Base-by-base conservation (phyloP, 345 rosid species). In the Salix arbutifolia region DNA sequence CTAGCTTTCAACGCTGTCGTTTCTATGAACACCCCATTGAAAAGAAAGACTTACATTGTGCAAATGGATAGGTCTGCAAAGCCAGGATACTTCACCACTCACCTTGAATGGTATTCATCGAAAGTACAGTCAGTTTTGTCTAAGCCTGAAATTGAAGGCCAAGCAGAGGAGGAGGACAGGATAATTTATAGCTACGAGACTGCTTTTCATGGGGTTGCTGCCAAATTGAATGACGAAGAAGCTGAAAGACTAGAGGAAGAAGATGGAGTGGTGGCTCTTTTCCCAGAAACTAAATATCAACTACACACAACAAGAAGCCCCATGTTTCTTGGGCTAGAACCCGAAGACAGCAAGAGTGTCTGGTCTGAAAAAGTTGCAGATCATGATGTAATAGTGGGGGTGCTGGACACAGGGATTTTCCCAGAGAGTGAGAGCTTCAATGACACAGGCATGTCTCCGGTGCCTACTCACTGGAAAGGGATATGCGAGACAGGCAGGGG, bases 31-130 rank as follows among this genome's bases (percentile, higher is more conserved):
- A 53, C 76, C 42, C 28, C 78, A 46, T 56, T 73, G 19, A 35
- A 72, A 30, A 92, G 83, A 87, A 89, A 84, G 74, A 92, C 95
- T 77, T 94, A 87, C 78, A 85, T 94, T 21, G 82, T 94, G 73
- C 99, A 94, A 25, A 92, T 94, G 97, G 97, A 94, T 70, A 94
- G 82, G 81, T 82, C 88, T 35, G 91, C 94, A 16, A 92, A 82
- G 95, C 99, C 99, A 13, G 83, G 48, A 31, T 78, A 91, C 38
- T 88, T 86, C 80, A 76, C 88, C 44, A 42, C 42, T 53, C 94
- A 90, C 78, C 82, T 86, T 3, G 85, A 94, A 40, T 94, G 98
- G 98, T 94, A 91, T 86, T 80, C 91, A 16, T 90, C 94, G 2
- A 91, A 84, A 76, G 75, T 94, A 42, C 71, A 84, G 70, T 88